Base-by-base conservation (phyloP, 805 yeast species). In the Komagataella populi region DNA sequence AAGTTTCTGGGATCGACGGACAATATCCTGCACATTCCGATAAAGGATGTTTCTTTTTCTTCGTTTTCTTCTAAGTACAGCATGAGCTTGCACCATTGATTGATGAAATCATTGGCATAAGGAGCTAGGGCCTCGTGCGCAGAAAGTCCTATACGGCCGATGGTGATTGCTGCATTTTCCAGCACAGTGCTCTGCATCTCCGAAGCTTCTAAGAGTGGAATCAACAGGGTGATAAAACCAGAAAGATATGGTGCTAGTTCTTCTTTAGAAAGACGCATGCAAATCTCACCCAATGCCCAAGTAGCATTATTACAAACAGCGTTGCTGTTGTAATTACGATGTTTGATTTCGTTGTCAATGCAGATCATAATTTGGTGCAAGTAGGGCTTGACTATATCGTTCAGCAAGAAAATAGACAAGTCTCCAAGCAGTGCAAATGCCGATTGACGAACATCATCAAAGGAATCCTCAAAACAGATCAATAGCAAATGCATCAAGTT, bases 351-450 rank as follows among this genome's bases (percentile, higher is more conserved):
- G 53, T 76, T 77, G 4, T 84, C 81, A 55, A 89, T 80, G 53
- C 80, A 74, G n/a, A 79, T 71, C 55, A 88, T 67, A 18, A 87
- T 68, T 47, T 76, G 74, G 55, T 72, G 72, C 53, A 80, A 59
- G 55, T 67, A 66, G 6, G 81, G 80, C 44, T 56, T 67, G 16
- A 79, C 73, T 20, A 78, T 65, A 45, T 70, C 59, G 51, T 72
- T 70, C 59, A 73, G 58, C 30, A 78, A 69, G 63, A 65, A 74
- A 55, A 82, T 87, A 7, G 90, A 85, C 65, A 93, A 73, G 65
- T 93, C 99, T 23, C 99, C 99, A 16, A 91, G 62, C 36, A 93
- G 69, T 0, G 98, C 97, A 68, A 82, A 88, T 0, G 91, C 87
- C 53, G 88, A 80, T 67, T 93, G 99, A 56, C 97, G 77, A n/a